Base-by-base conservation (phyloP, 768 basidiomycete species). In the Boletus subparvulus region DNA sequence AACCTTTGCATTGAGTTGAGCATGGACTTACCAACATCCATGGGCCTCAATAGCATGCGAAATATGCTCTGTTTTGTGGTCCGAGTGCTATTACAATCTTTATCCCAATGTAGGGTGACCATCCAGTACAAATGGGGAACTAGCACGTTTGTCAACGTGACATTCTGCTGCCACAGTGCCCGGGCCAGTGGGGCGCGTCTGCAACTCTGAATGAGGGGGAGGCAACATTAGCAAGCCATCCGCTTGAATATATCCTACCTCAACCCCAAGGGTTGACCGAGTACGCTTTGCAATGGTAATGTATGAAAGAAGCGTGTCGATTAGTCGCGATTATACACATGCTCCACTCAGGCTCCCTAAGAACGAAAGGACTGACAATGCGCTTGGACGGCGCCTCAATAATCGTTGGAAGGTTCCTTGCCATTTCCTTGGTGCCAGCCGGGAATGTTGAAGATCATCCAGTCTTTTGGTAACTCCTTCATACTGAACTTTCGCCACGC, bases 401-500 rank as follows among this genome's bases (percentile, higher is more conserved):
- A 50, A 90, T 74, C 35, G 78, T 75, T 12, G 88, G 88, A 17
- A 90, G 78, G 33, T 57, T 70, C 72, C 78, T 83, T 17, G 89
- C 93, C 73, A 91, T 75, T 68, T 91, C 85, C 47, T 75, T 78
- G 7, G 90, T 94, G 26, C 92, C 96, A 32, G 92, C 94, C 3
- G 96, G 96, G 80, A 96, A 94, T 11, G 96, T 21, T 21, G 96
- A 54, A 99, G 75, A 60, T 86, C 84, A 56, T 83, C 83, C 16
- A 99, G 42, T 92, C 89, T 66, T 86, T 90, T 6, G 92, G 90
- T 4, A 94, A 74, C 47, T 90, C 82, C 68, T 89, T 92, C 86
- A 62, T 86, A 84, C 61, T 87, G 85, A 62, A 83, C 83, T 53
- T 74, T 78, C 5, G 86, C 81, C 36, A 83, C 65, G 21, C 81